These are phyloP conservation scores for Zymoseptoria pseudotritici DNA, from an alignment of 2,329 filamentous ascomycete genomes.

Conservation along the genomic window DNA sequence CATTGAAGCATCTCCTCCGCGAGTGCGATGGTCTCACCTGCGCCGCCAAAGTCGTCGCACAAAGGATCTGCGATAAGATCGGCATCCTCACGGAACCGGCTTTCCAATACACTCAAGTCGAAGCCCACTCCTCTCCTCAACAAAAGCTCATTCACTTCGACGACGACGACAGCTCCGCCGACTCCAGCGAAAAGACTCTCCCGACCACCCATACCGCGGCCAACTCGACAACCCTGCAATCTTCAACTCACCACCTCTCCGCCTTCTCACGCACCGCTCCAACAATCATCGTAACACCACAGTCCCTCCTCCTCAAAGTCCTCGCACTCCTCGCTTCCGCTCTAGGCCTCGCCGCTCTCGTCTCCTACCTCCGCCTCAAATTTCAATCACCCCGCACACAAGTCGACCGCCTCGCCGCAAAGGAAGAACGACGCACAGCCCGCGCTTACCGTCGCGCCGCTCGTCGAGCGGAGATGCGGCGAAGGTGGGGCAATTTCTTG, in stretches of 20 bases:
- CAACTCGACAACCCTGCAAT: slow-evolving; percentile 11
- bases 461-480: slow-evolving; percentile 42
- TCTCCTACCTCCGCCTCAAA: slow-evolving; percentile 40
- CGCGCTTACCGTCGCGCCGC: slow-evolving; percentile 48
- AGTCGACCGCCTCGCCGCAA: slow-evolving; percentile 46
- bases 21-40: slow-evolving; percentile 39
- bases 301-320: slow-evolving; percentile 31
- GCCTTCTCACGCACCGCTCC: slow-evolving; percentile 8
- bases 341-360: slow-evolving; percentile 38
- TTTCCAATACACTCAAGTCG: slow-evolving; percentile 16
- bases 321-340: slow-evolving; percentile 39
- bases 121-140: slow-evolving; percentile 5
- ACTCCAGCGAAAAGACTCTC: slow-evolving; percentile 3
- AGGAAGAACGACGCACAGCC: slow-evolving; percentile 47
- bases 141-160: slow-evolving; percentile 18
- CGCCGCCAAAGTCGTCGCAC: slow-evolving; percentile 32
- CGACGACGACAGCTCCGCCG: slow-evolving; percentile 1
- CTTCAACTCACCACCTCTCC: slow-evolving; percentile 9
- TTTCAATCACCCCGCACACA: slow-evolving; percentile 44
- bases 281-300: slow-evolving; percentile 14
- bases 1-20: slow-evolving; percentile 34
- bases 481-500: slow-evolving; percentile 40
- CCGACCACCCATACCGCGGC: background rate
- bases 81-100: slow-evolving; percentile 17
- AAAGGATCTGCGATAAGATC: slow-evolving; percentile 27